Percentiles rank a stretch among this genome's conserved stretches.
Conservation (phyloP, 805 yeast species). For the Nakazawaea wyomingensis region DNA sequence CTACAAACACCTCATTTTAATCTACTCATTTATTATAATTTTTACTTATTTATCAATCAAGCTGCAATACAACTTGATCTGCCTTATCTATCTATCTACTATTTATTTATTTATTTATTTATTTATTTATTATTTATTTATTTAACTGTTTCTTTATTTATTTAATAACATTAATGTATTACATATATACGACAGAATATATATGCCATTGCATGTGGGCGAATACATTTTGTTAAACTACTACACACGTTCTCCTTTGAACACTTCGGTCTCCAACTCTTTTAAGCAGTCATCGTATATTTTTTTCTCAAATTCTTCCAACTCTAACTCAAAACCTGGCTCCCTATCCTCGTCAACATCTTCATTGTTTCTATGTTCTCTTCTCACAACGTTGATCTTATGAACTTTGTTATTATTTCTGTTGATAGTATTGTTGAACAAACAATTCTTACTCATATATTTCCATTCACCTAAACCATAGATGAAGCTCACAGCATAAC, state of each 20-base stretch:
- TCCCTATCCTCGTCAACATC: slow-evolving; percentile 7
- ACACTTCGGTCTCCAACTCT: slow-evolving; percentile 38
- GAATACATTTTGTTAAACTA: not conserved
- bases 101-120: slow-evolving; percentile 1
- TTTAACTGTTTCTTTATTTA: not conserved
- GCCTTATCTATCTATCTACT: not conserved
- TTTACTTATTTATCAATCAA: too few relatives aligned
- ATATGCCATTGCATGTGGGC: not conserved
- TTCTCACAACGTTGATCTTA: slow-evolving; percentile 28
- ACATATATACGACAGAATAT: too few relatives aligned
- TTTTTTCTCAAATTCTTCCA: slow-evolving; percentile 31
- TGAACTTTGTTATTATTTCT: slow-evolving; percentile 33
- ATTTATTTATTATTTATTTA: slow-evolving; percentile 1
- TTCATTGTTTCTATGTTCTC: not conserved
- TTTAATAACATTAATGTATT: too few relatives aligned
- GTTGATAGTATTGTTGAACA: slow-evolving; percentile 45
- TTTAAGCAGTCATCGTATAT: slow-evolving; percentile 40
- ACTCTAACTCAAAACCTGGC: slow-evolving; percentile 23
- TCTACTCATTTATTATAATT: not conserved
- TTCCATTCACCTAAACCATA: slow-evolving; percentile 74
- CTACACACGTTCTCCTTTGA: slow-evolving; percentile 9
- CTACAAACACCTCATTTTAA: not conserved
- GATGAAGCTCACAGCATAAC: slow-evolving; percentile 70
- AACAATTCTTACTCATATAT: slow-evolving; percentile 48
- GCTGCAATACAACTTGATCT: too few relatives aligned